Evolutionary conservation across 2,329 filamentous ascomycete species (phyloP).

Genomic region (Fusarium sp.): DNA sequence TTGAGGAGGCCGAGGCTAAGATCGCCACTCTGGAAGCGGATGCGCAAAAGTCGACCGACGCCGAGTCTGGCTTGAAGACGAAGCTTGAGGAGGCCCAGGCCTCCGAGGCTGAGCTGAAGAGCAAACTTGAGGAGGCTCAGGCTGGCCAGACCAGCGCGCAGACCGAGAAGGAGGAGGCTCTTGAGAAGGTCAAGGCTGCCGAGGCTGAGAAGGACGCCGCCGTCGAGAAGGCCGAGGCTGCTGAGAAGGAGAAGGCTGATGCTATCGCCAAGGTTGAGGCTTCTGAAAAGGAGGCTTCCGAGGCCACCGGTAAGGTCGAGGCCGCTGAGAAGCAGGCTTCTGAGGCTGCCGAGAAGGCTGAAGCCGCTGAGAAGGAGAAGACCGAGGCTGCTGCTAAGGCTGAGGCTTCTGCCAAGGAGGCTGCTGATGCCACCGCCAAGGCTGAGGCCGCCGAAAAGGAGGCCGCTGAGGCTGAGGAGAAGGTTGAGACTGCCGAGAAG

Average conservation of each 20-base stretch:
- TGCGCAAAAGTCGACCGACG: constrained; percentile 10
- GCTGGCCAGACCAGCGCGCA: constrained; percentile 17
- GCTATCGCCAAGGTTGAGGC: neutral
- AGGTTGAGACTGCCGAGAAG: constrained; percentile 13
- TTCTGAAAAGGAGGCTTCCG: constrained; percentile 8
- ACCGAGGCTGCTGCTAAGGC: neutral
- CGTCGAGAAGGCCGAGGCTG: neutral
- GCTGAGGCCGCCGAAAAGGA: neutral
- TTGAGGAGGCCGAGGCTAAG: constrained; percentile 20
- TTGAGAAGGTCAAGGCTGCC: neutral
- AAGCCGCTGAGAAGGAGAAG: neutral
- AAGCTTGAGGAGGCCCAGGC: constrained; percentile 26
- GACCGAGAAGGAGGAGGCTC: constrained; percentile 25
- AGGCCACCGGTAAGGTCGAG: constrained; percentile 13
- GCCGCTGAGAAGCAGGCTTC: constrained; percentile 29
- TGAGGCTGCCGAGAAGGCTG: neutral
- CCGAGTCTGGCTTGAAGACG: constrained; percentile 26
- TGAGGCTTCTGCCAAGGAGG: neutral
- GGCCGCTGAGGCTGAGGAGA: constrained; percentile 25
- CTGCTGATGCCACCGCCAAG: neutral
- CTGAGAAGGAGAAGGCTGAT: neutral
- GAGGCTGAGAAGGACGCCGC: neutral
- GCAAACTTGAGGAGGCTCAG: constrained; percentile 36
- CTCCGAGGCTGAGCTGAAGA: constrained; percentile 30
- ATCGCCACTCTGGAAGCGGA: constrained; percentile 10